Evolutionary conservation across 306 rosid genomes (phyloP).

Genomic region (apple (Malus domestica)): ASM211411v1 NC_041789.1:17522001-17522500

Average conservation of each 20-base stretch:
- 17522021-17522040: neutral
- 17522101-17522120: neutral
- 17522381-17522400: conserved; percentile 35
- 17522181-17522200: neutral
- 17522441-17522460: conserved; percentile 89
- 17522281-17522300: conserved; percentile 39
- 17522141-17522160: neutral
- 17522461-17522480: conserved; percentile 94
- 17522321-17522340: conserved; percentile 40
- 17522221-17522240: conserved; percentile 71
- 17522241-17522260: conserved; percentile 70
- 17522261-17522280: conserved; percentile 41
- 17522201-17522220: conserved; percentile 27
- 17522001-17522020: too few species aligned
- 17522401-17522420: conserved; percentile 43
- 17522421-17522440: conserved; percentile 58
- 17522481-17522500: conserved; percentile 70
- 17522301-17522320: conserved; percentile 37
- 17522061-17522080: neutral
- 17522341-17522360: conserved; percentile 15
- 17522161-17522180: neutral
- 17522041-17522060: neutral
- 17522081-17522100: neutral
- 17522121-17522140: neutral
- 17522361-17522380: neutral